Evolutionary conservation across 108 stramenopile genomes (phyloP).

Genomic region (Nitzschia sp.): DNA sequence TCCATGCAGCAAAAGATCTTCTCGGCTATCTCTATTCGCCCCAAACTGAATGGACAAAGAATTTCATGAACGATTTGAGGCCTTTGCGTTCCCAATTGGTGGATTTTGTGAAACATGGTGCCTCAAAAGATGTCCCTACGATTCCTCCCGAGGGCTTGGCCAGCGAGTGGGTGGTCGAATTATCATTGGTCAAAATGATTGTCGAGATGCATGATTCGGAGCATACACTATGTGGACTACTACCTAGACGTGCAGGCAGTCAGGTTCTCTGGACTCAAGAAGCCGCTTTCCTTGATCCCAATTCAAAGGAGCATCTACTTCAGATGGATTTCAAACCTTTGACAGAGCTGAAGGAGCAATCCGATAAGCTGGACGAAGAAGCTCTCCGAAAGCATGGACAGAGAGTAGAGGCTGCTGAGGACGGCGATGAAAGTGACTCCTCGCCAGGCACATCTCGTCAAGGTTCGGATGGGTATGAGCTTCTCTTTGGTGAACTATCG

Average conservation of each 20-base stretch:
- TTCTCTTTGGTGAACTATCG: constrained; percentile 5
- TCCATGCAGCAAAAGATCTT: constrained; percentile 36
- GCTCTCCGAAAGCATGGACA: background rate
- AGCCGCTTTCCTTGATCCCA: constrained; percentile 4
- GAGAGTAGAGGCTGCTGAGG: background rate
- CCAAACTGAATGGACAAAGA: constrained; percentile 11
- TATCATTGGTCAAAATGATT: constrained; percentile 45
- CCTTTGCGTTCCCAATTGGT: constrained; percentile 17
- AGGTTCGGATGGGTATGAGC: background rate
- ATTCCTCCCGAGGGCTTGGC: constrained; percentile 1
- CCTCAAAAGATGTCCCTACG: constrained; percentile 5
- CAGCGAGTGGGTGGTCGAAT: constrained; percentile 52
- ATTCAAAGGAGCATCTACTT: constrained; percentile 5
- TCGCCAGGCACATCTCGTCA: background rate
- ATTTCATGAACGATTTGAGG: constrained; percentile 13
- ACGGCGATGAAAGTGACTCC: background rate
- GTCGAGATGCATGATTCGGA: constrained; percentile 39
- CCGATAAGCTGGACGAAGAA: constrained; percentile 12
- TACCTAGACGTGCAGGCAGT: background rate
- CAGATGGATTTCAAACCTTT: constrained; percentile 25
- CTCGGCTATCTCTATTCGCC: constrained; percentile 22
- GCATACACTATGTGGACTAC: constrained; percentile 35
- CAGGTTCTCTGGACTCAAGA: constrained; percentile 34
- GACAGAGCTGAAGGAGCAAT: constrained; percentile 12
- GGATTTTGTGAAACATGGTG: constrained; percentile 15